Evolutionary conservation across 768 basidiomycete species (phyloP).

Genomic region (Podaxis sp.): DNA sequence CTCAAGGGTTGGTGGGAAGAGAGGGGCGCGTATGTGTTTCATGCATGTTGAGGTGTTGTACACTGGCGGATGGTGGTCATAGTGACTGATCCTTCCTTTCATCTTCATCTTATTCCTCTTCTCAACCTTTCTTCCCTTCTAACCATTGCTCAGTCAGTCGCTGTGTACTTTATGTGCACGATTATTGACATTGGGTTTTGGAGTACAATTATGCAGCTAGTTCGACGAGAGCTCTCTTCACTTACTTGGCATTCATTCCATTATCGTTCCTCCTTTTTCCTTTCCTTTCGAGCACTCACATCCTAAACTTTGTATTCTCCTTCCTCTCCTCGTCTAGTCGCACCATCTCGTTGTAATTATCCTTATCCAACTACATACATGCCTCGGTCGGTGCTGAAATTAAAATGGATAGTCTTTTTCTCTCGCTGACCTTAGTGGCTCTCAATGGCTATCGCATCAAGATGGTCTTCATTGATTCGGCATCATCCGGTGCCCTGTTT

Average conservation of each 20-base stretch:
- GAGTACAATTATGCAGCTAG: slow-evolving; percentile 1
- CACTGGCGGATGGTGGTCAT: slow-evolving; percentile 3
- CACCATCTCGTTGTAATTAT: slow-evolving; percentile 10
- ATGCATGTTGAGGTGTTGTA: not conserved
- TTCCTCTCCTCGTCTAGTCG: slow-evolving; percentile 5
- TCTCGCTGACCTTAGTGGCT: too few relatives aligned
- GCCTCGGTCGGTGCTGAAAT: slow-evolving; percentile 1
- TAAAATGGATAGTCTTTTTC: not conserved
- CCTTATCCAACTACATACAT: slow-evolving; percentile 10
- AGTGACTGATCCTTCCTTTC: not conserved
- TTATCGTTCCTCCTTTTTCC: not conserved
- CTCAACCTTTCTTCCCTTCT: not conserved
- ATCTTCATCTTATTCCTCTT: not conserved
- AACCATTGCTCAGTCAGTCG: slow-evolving; percentile 1
- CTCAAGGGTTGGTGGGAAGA: not conserved
- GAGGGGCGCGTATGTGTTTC: not conserved
- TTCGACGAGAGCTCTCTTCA: slow-evolving; percentile 2
- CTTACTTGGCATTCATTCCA: slow-evolving; percentile 2
- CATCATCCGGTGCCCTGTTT: not conserved
- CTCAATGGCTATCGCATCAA: too few relatives aligned
- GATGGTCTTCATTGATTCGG: too few relatives aligned
- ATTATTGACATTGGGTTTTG: not conserved
- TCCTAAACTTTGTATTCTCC: not conserved
- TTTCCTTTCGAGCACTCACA: slow-evolving; percentile 1
- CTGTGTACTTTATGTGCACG: not conserved